phyloP scores from a whole-genome alignment of 129 eudicot genomes.

The Helichrysum umbraculigerum region DNA sequence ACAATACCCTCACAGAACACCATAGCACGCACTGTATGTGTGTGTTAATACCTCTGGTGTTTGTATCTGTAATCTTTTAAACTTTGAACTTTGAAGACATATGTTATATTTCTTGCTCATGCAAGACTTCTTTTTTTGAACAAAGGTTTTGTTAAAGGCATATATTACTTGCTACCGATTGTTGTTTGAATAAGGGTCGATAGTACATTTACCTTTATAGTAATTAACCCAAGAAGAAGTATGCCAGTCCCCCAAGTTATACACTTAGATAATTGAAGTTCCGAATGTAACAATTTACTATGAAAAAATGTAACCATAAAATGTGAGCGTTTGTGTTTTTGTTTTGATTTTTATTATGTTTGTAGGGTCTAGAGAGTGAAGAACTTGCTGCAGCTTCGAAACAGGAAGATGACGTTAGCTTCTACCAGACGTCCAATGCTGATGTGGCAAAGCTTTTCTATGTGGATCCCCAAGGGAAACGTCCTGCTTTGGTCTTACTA shows the following conservation, averaged over 20 bases:
- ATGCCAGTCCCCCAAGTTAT: background rate
- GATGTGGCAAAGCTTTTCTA: constrained; percentile 80
- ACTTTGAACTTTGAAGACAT: background rate
- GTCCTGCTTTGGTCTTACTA: constrained; percentile 65
- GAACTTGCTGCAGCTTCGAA: constrained; percentile 82
- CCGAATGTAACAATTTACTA: background rate
- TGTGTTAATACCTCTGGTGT: background rate
- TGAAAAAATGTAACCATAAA: background rate
- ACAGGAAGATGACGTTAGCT: constrained; percentile 70
- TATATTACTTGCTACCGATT: constrained; percentile 7
- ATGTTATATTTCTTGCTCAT: background rate
- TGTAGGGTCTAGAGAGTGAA: constrained; percentile 68
- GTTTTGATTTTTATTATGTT: constrained; percentile 3
- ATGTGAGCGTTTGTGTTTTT: background rate
- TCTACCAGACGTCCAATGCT: constrained; percentile 64
- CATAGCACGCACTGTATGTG: background rate
- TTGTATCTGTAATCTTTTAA: background rate
- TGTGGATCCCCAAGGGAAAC: constrained; percentile 62
- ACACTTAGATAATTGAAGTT: background rate
- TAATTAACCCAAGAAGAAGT: background rate
- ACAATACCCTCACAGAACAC: background rate
- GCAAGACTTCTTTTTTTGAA: background rate
- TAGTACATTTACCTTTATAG: background rate
- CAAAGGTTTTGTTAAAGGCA: background rate
- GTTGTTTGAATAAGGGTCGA: constrained; percentile 5